Evolutionary conservation across 2,329 filamentous ascomycete genomes (phyloP), one percentile per base, ranked within the genome.

Genomic region (Fusarium decemcellulare): DNA sequence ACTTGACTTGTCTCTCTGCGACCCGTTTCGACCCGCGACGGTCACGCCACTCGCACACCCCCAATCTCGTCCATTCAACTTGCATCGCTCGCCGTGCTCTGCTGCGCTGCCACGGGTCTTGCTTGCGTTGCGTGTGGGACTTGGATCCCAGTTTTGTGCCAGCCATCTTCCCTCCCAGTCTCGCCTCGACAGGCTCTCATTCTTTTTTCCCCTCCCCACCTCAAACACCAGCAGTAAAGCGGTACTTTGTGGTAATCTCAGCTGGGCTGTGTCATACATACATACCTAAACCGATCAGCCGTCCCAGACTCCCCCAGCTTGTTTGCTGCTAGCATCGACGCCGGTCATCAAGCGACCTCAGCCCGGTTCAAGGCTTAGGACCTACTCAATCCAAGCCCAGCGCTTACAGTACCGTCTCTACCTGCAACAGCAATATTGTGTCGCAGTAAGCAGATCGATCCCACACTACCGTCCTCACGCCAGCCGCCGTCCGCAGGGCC

Each of bases 221-320:
- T 56, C 58, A 53, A 66, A 50, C 67, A 55, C 52, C 46, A 59
- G 47, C 58, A 39, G 51, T 36, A 61, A 70, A 43, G 57, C 62
- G 67, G 61, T 53, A 65, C 67, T 65, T 65, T 54, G 60, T 58
- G 63, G 72, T 66, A 74, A 70, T 74, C 68, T 72, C 63, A 70
- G 59, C 65, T 73, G 51, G 58, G 34, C 55, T 65, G 48, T 67
- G 67, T 56, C 44, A 64, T 68, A 62, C 67, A 71, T 61, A 59
- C 67, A 68, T 61, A 39, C 59, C 68, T 50, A 60, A 60, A 46
- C 32, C 56, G 40, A 68, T 68, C 48, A 68, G 51, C 65, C 46
- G 63, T 42, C 60, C 53, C 56, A 44, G 55, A 39, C 23, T 16
- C 18, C 48, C 47, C 34, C 42, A 65, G 63, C 59, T 23, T 23